Conservation (phyloP, 2,329 filamentous ascomycete species). For the Immersiporthe knoxdaviesiana region DNA sequence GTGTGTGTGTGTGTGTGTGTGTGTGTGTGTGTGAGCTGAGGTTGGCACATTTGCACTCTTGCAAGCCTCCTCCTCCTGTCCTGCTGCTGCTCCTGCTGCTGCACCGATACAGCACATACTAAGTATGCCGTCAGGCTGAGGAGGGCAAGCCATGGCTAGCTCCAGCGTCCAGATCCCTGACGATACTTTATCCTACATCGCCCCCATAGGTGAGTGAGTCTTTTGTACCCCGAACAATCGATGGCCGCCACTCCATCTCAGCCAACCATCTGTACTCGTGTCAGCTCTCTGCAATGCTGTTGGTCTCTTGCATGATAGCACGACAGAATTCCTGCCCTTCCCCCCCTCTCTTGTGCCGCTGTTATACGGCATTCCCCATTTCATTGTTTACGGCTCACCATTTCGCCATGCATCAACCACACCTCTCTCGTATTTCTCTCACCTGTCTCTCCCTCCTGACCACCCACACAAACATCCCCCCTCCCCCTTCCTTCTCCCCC, state of each 20-base stretch:
- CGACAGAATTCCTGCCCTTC: too few species aligned
- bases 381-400: neutral
- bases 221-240: constrained; percentile 28
- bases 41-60: neutral
- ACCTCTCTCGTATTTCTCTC: constrained; percentile 14
- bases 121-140: neutral
- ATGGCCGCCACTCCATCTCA: constrained; percentile 38
- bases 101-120: too few species aligned
- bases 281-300: constrained; percentile 47
- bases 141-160: constrained; percentile 43
- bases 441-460: neutral
- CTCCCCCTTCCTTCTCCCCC: too few species aligned
- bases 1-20: too few species aligned
- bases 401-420: constrained; percentile 26
- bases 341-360: constrained; percentile 31
- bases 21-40: neutral
- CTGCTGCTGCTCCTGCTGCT: neutral
- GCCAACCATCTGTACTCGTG: constrained; percentile 56
- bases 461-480: too few species aligned
- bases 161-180: constrained; percentile 50
- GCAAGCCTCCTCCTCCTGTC: neutral
- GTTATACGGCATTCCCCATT: constrained; percentile 24
- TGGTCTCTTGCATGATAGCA: too few species aligned
- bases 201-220: constrained; percentile 62
- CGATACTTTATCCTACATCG: constrained; percentile 53